Base-by-base conservation (phyloP, 2,329 filamentous ascomycete species). In the Fusarium sp. region DNA sequence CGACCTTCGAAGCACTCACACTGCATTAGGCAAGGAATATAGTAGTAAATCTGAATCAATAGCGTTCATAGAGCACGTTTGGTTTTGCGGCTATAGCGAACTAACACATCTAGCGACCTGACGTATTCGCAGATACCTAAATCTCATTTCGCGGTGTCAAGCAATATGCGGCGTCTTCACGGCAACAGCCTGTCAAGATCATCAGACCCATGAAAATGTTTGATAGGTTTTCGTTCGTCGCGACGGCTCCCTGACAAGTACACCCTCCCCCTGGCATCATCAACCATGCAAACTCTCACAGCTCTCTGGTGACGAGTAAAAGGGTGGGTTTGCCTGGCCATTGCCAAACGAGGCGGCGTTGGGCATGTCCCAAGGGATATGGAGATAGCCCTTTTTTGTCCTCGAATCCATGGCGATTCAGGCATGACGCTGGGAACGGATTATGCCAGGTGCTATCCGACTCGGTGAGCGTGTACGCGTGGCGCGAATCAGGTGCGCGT, bases 11-110 rank as follows among this genome's bases (percentile, higher is more conserved):
- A 31, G 14, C 11, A 54, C 52, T 22, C 31, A 33, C 16, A 31
- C 45, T 20, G 9, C 18, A 31, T 13, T 27, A 18, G 16, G 16
- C 29, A 56, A 31, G 20, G 20, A n/a, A 36, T 20, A 10, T 20
- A 54, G 20, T 13, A 20, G 5, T 35, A 22, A 25, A 20, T 11
- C 11, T 50, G 35, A 29, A 38, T 61, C n/a, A 14, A 57, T 65
- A 38, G 27, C 47, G 25, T 68, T 42, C 20, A 38, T 35, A 36
- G 14, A 56, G 18, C 63, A 14, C 63, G 42, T 54, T 68, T 73
- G 47, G 57, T 27, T 65, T 57, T 71, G 22, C 38, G 63, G 56
- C 42, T 74, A 71, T 40, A 71, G 33, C 42, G 14, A 47, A 59
- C 59, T 59, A 60, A 58, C 50, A 60, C 25, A 33, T 25, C 36